Evolutionary conservation across 768 basidiomycete species (phyloP).

Genomic region (Lentinula raphanica): DNA sequence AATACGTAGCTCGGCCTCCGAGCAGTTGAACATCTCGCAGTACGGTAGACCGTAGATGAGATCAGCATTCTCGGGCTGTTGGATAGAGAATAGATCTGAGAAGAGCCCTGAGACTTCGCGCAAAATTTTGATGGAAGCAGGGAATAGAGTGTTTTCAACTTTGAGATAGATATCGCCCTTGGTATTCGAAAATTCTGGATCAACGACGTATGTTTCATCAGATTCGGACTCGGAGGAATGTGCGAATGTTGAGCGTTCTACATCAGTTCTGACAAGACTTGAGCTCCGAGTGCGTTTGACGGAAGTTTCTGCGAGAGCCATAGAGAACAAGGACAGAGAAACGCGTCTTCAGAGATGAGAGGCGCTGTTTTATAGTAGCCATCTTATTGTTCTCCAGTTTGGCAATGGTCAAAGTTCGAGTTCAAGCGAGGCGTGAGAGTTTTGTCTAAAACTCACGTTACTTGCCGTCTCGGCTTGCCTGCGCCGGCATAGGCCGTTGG

Average conservation of each 20-base stretch:
- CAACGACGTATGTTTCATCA: slow-evolving; percentile 7
- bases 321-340: not conserved
- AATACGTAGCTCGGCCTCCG: slow-evolving; percentile 10
- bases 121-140: slow-evolving; percentile 14
- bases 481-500: not conserved
- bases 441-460: not conserved
- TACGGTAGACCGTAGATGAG: slow-evolving; percentile 12
- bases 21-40: slow-evolving; percentile 9
- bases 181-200: slow-evolving; percentile 16
- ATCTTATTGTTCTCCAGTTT: not conserved
- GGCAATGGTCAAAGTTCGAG: not conserved
- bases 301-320: not conserved
- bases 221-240: not conserved
- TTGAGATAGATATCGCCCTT: slow-evolving; percentile 20
- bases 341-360: not conserved
- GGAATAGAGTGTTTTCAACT: slow-evolving; percentile 17
- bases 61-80: slow-evolving; percentile 12
- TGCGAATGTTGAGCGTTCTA: too few species aligned
- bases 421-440: not conserved
- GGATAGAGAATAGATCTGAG: slow-evolving; percentile 12
- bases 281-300: not conserved
- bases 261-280: not conserved
- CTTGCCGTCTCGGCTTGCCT: not conserved
- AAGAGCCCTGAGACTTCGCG: slow-evolving; percentile 13
- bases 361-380: not conserved